Percentiles rank a stretch among this genome's conserved stretches.
phyloP scores from a whole-genome alignment of 495 filamentous ascomycete genomes.

The Pseudotulostoma volvatum region DNA sequence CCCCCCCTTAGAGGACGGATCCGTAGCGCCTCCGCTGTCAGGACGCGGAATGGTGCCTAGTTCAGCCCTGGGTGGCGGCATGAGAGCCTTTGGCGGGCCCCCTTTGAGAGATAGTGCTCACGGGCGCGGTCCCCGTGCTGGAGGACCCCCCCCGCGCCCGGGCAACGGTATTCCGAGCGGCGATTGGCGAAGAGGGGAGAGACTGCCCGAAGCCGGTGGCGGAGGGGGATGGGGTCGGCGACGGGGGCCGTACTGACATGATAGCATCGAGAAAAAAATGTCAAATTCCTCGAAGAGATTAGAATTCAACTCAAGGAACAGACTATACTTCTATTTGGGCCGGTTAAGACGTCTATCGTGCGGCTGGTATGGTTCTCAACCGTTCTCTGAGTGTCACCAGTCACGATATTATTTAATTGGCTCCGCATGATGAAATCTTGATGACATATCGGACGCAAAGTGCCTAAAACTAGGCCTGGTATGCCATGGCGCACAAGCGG shows the following conservation, averaged over 20 bases:
- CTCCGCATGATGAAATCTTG: no score
- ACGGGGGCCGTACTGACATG: constrained; percentile 22
- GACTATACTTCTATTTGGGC: constrained; percentile 12
- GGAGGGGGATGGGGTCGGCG: constrained; percentile 22
- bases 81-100: constrained; percentile 27
- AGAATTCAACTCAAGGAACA: background rate
- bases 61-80: constrained; percentile 18
- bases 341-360: no score
- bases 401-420: no score
- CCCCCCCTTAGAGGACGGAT: constrained; percentile 55
- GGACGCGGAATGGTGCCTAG: constrained; percentile 14
- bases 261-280: background rate
- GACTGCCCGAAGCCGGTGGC: constrained; percentile 25
- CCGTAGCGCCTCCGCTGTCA: constrained; percentile 41
- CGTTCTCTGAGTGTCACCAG: no score
- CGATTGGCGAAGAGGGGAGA: constrained; percentile 30
- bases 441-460: no score
- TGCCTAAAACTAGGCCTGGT: no score
- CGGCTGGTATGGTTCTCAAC: no score
- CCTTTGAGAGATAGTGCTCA: constrained; percentile 12
- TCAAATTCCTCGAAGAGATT: constrained; percentile 1
- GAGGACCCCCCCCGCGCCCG: constrained; percentile 12
- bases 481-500: no score
- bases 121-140: constrained; percentile 17
- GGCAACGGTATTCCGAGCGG: constrained; percentile 17